Evolutionary conservation across 768 basidiomycete genomes (phyloP).

Genomic region (Tulasnella sp.): DNA sequence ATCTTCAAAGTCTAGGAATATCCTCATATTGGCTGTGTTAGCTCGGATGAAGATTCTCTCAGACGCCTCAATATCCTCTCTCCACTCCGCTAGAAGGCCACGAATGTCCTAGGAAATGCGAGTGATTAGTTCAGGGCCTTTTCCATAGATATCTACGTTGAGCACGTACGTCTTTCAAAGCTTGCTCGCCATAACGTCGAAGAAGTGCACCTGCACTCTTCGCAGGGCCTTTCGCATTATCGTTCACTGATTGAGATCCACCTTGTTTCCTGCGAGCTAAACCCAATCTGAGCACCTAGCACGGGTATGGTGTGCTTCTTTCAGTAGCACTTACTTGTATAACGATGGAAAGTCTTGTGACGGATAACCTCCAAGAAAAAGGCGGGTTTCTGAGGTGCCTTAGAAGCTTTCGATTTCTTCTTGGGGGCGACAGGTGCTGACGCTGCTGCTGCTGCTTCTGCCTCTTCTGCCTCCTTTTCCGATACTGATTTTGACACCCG

Average conservation of each 20-base stretch:
- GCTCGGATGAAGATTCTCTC: conserved; percentile 90
- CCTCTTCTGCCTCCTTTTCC: conserved; percentile 39
- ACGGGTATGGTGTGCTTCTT: not conserved
- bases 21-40: conserved; percentile 72
- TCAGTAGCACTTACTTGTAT: conserved; percentile 64
- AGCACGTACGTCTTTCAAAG: conserved; percentile 67
- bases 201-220: conserved; percentile 90
- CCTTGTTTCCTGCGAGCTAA: conserved; percentile 94
- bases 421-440: conserved; percentile 26
- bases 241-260: conserved; percentile 84
- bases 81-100: conserved; percentile 70
- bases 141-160: too few relatives aligned
- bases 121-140: not conserved
- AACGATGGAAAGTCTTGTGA: conserved; percentile 96
- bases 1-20: conserved; percentile 83
- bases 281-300: not conserved
- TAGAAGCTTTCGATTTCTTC: conserved; percentile 45
- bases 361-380: conserved; percentile 49
- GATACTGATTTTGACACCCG: conserved; percentile 31
- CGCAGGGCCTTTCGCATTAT: conserved; percentile 85
- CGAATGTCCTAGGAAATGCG: conserved; percentile 71
- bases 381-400: conserved; percentile 46
- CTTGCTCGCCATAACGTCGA: conserved; percentile 90
- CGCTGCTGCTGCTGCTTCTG: conserved; percentile 20
- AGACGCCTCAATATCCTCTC: conserved; percentile 71